Percentiles rank a stretch among this genome's conserved stretches.
These are phyloP conservation scores for Diplodia seriata DNA, from an alignment of 2,329 filamentous ascomycete species.

Conservation along the genomic window DNA sequence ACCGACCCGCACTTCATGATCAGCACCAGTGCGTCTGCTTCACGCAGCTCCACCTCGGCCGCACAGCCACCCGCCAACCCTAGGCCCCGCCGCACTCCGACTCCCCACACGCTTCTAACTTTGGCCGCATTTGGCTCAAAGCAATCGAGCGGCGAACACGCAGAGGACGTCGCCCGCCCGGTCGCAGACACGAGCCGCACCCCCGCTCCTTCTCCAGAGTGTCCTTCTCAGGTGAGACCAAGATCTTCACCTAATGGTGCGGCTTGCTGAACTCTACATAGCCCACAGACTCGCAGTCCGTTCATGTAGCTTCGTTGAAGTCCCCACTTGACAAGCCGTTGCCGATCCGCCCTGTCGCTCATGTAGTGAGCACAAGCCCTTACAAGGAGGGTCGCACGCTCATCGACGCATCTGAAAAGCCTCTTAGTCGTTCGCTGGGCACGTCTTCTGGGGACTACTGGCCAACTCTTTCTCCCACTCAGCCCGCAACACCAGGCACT, in stretches of 20 bases:
- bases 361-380: slow-evolving; percentile 44
- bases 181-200: neutral
- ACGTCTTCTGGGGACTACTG: slow-evolving; percentile 41
- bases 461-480: slow-evolving; percentile 40
- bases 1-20: slow-evolving; percentile 36
- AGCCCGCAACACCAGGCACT: slow-evolving; percentile 4
- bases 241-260: neutral
- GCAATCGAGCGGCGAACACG: slow-evolving; percentile 31
- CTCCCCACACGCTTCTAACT: slow-evolving; percentile 29
- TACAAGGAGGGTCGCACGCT: slow-evolving; percentile 48
- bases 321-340: slow-evolving; percentile 47
- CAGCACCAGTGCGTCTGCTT: slow-evolving; percentile 40
- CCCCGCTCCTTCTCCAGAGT: slow-evolving; percentile 30
- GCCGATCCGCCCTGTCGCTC: slow-evolving; percentile 48
- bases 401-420: slow-evolving; percentile 49
- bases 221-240: neutral
- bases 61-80: slow-evolving; percentile 15
- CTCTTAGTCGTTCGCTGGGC: slow-evolving; percentile 36
- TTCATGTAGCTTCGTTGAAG: slow-evolving; percentile 2
- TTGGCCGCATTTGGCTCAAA: slow-evolving; percentile 15
- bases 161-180: slow-evolving; percentile 16
- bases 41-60: slow-evolving; percentile 34
- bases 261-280: slow-evolving; percentile 24
- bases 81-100: slow-evolving; percentile 23
- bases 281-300: neutral